A percentile compares a stretch with the other conserved stretches of the same genome.
Evolutionary conservation across 768 basidiomycete species (phyloP).

Genomic region (Coprinopsis cinerea): DNA sequence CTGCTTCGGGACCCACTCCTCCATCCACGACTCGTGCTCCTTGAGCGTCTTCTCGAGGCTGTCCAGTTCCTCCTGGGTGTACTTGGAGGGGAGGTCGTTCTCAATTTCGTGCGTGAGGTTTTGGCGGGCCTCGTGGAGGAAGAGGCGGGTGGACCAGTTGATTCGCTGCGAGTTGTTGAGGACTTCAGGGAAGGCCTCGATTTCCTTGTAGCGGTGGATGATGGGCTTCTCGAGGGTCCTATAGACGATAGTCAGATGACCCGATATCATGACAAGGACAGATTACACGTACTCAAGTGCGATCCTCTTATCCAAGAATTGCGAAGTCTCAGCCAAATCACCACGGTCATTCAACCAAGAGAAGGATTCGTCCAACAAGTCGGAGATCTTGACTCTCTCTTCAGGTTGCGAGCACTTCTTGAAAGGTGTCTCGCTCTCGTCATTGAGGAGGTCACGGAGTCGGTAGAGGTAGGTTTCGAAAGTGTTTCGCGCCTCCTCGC

Average conservation of each 20-base stretch:
- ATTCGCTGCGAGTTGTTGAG: conserved; percentile 80
- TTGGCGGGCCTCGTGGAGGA: conserved; percentile 71
- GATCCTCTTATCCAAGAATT: conserved; percentile 69
- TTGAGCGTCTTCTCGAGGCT: conserved; percentile 68
- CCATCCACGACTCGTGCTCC: conserved; percentile 82
- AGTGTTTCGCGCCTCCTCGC: conserved; percentile 86
- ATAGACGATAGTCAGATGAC: conserved; percentile 5
- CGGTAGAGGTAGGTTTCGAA: conserved; percentile 94
- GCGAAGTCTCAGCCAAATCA: conserved; percentile 73
- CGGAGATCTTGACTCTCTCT: conserved; percentile 64
- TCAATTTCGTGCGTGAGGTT: conserved; percentile 67
- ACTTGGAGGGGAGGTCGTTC: conserved; percentile 63
- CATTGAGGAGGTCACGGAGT: conserved; percentile 73
- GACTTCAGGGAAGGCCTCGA: conserved; percentile 75
- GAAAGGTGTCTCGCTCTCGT: conserved; percentile 67
- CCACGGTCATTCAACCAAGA: conserved; percentile 82
- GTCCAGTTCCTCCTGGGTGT: conserved; percentile 83
- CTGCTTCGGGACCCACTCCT: conserved; percentile 78
- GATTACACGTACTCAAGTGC: conserved; percentile 74
- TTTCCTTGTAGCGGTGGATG: conserved; percentile 84
- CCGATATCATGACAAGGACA: neutral
- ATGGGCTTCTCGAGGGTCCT: conserved; percentile 79
- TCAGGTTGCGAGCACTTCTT: conserved; percentile 72
- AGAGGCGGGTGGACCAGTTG: conserved; percentile 85
- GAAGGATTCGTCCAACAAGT: conserved; percentile 67